A percentile compares a stretch with the other conserved stretches of the same genome.
These are phyloP conservation scores for Trichoderma harzianum DNA, from an alignment of 2,329 filamentous ascomycete genomes.

Conservation along the genomic window DNA sequence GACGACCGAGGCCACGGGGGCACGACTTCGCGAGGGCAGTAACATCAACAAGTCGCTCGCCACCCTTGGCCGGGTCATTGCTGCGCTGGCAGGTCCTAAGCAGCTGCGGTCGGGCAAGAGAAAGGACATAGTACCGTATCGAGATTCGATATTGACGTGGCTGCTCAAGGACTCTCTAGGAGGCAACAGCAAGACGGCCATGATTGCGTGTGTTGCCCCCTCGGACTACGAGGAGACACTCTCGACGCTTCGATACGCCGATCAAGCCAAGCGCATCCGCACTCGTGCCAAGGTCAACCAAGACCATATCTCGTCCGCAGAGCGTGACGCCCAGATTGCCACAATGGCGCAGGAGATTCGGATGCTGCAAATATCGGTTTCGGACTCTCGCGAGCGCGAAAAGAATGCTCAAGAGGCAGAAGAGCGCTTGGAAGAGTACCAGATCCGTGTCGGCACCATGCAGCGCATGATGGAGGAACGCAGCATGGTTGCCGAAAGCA, in stretches of 20 bases:
- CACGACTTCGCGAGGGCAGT: conserved; percentile 85
- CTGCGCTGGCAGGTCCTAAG: conserved; percentile 75
- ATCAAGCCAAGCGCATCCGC: conserved; percentile 96
- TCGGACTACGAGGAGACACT: conserved; percentile 97
- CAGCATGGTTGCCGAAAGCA: conserved; percentile 84
- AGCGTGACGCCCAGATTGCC: conserved; percentile 88
- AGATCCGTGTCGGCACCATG: conserved; percentile 83
- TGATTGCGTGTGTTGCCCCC: conserved; percentile 97
- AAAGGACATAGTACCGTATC: conserved; percentile 76
- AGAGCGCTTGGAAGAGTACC: conserved; percentile 89
- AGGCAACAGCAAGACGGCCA: conserved; percentile 96
- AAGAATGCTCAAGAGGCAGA: conserved; percentile 75
- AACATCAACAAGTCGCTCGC: conserved; percentile 99
- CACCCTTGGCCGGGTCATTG: conserved; percentile 92
- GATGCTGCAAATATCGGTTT: conserved; percentile 71
- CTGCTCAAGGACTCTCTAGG: conserved; percentile 92
- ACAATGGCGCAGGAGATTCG: conserved; percentile 97
- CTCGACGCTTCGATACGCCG: conserved; percentile 91
- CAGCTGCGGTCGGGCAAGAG: conserved; percentile 53
- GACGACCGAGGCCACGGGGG: conserved; percentile 89
- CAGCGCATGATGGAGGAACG: conserved; percentile 96
- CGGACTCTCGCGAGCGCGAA: conserved; percentile 63
- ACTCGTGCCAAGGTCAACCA: conserved; percentile 94
- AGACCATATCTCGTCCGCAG: conserved; percentile 85
- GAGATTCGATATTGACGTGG: conserved; percentile 81